These are phyloP conservation scores for Articulospora tetracladia DNA, from an alignment of 495 filamentous ascomycete species.

Conservation along the genomic window DNA sequence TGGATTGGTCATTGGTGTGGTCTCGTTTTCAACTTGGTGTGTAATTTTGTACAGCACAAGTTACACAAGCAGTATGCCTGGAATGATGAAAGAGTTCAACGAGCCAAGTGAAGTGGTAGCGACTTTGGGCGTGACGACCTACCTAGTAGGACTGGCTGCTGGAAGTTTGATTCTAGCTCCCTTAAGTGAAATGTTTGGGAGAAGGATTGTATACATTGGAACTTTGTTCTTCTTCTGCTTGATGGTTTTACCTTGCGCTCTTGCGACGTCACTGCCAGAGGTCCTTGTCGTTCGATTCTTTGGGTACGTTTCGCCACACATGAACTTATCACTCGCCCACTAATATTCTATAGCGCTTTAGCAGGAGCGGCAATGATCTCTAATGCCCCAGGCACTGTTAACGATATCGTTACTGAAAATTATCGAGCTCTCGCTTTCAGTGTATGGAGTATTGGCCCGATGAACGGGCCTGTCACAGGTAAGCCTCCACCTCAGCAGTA, in stretches of 20 bases:
- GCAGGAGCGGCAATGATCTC: constrained; percentile 76
- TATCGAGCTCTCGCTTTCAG: constrained; percentile 69
- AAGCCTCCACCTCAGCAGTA: constrained; percentile 28
- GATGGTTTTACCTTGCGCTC: constrained; percentile 66
- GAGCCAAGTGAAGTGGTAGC: constrained; percentile 50
- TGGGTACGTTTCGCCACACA: constrained; percentile 39
- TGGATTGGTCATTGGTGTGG: constrained; percentile 52
- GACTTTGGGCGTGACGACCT: constrained; percentile 77
- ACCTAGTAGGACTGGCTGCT: constrained; percentile 67
- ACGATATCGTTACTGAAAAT: constrained; percentile 70
- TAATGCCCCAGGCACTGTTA: constrained; percentile 78
- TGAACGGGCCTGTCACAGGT: constrained; percentile 64
- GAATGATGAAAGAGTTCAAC: constrained; percentile 64
- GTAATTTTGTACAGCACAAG: constrained; percentile 85
- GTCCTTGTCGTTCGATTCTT: constrained; percentile 72
- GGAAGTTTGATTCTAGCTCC: constrained; percentile 75
- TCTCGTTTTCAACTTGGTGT: constrained; percentile 70
- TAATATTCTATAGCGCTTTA: constrained; percentile 47
- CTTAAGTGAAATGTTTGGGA: constrained; percentile 73
- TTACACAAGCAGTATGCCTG: constrained; percentile 66
- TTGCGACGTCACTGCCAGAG: constrained; percentile 59
- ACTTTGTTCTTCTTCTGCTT: constrained; percentile 60
- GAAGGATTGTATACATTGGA: constrained; percentile 66
- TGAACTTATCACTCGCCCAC: neutral
- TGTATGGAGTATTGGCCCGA: constrained; percentile 72